Conservation (phyloP, 352 stramenopile species). For the Globisporangium cederbergense region DNA sequence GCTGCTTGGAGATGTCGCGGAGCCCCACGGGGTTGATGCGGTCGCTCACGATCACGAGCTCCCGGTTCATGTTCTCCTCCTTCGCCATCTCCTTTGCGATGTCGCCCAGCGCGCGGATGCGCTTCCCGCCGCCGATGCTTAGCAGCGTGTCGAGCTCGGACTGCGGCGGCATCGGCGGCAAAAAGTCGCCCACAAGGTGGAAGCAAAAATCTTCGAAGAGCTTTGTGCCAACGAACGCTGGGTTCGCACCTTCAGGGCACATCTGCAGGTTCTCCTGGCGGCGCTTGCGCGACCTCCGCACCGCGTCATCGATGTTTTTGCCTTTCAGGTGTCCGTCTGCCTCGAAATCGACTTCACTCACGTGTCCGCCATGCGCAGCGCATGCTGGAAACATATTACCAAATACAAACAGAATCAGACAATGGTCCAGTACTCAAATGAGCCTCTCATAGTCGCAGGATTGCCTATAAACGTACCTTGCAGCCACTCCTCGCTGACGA, state of each 20-base stretch:
- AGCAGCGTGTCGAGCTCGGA: conserved; percentile 67
- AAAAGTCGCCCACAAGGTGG: conserved; percentile 70
- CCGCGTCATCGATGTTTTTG: conserved; percentile 40
- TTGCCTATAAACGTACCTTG: conserved; percentile 28
- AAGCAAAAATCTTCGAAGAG: conserved; percentile 73
- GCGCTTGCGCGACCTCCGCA: conserved; percentile 39
- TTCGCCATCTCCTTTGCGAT: conserved; percentile 53
- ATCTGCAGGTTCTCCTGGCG: conserved; percentile 38
- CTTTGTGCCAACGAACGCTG: conserved; percentile 45
- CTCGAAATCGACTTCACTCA: conserved; percentile 54
- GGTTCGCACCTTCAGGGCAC: conserved; percentile 18
- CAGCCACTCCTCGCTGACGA: conserved; percentile 82
- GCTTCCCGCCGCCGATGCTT: conserved; percentile 54
- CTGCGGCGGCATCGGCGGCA: conserved; percentile 69
- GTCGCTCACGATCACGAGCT: conserved; percentile 72
- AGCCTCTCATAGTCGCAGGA: too few species aligned
- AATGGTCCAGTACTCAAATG: too few species aligned
- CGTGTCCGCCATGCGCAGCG: conserved; percentile 25
- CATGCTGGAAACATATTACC: conserved; percentile 32
- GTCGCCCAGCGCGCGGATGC: conserved; percentile 51
- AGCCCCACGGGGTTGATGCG: conserved; percentile 66
- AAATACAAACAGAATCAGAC: not conserved
- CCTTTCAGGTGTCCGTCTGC: conserved; percentile 62
- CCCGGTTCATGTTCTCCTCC: conserved; percentile 35
- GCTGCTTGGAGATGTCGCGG: conserved; percentile 31